Conservation (phyloP, 768 basidiomycete genomes). For the Leucocoprinus leucothites region DNA sequence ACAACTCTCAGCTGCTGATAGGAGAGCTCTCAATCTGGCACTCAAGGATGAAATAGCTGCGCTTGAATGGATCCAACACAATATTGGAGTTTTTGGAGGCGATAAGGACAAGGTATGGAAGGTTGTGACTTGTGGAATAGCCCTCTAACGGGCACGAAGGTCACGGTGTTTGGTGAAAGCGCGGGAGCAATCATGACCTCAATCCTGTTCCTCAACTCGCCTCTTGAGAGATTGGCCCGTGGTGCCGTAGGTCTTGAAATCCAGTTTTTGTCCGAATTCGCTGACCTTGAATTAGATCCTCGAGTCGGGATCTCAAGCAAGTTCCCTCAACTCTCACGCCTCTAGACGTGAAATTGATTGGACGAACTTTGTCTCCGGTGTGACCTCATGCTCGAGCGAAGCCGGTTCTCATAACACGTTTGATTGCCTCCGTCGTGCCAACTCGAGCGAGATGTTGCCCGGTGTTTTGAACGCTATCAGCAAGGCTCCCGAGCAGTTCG, state of each 20-base stretch:
- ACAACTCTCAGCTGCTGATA: conserved; percentile 33
- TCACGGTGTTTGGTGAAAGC: conserved; percentile 52
- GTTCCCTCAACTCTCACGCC: conserved; percentile 27
- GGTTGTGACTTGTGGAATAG: background rate
- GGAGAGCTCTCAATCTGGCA: conserved; percentile 41
- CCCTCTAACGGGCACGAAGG: conserved; percentile 22
- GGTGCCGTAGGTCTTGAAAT: conserved; percentile 28
- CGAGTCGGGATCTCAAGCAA: conserved; percentile 37
- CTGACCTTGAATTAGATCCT: conserved; percentile 29
- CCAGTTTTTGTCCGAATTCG: too few species aligned
- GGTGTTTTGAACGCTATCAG: conserved; percentile 16
- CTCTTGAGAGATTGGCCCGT: conserved; percentile 28
- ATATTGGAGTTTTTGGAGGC: conserved; percentile 60
- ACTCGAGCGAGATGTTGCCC: conserved; percentile 21
- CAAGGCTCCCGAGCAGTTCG: conserved; percentile 17
- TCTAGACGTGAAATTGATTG: conserved; percentile 30
- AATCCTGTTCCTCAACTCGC: conserved; percentile 34
- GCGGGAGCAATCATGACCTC: conserved; percentile 48
- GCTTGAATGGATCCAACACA: conserved; percentile 53
- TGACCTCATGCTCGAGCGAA: conserved; percentile 29
- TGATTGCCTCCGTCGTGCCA: conserved; percentile 26
- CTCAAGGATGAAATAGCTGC: conserved; percentile 44
- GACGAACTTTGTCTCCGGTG: conserved; percentile 34
- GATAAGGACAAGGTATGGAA: conserved; percentile 30
- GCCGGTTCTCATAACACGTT: conserved; percentile 29